Conservation (phyloP, 2,329 filamentous ascomycete species). For the Mycosphaerella sp. region DNA sequence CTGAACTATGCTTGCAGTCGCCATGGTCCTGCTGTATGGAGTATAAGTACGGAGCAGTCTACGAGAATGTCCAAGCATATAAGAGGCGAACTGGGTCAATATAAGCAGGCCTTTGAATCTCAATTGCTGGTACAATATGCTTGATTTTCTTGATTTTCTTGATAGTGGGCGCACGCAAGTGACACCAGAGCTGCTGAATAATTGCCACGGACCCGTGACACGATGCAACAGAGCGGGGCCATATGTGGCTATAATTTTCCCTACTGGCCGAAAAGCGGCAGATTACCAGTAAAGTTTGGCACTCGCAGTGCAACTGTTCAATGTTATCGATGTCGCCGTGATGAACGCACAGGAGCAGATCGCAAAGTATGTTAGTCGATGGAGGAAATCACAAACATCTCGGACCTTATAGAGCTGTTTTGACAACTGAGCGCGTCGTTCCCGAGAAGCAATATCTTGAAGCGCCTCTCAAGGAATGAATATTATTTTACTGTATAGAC, state of each 20-base stretch:
- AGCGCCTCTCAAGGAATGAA: too few species aligned
- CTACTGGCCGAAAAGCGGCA: not conserved
- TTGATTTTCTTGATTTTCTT: not conserved
- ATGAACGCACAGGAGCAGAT: too few species aligned
- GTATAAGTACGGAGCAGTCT: not conserved
- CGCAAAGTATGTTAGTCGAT: too few species aligned
- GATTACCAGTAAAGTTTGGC: too few species aligned
- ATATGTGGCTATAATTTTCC: not conserved
- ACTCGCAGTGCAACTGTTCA: too few species aligned
- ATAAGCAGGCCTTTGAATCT: not conserved
- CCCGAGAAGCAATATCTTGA: too few species aligned
- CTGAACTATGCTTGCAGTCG: conserved; percentile 44
- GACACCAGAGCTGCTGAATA: not conserved
- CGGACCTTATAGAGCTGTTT: too few species aligned
- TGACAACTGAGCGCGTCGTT: too few species aligned
- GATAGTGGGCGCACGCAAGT: too few species aligned
- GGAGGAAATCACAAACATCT: too few species aligned
- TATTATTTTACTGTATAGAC: too few species aligned
- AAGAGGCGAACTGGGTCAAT: not conserved
- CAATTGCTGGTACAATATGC: not conserved
- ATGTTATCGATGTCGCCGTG: too few species aligned
- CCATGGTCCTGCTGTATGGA: conserved; percentile 38
- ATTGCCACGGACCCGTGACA: not conserved
- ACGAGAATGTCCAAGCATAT: conserved; percentile 1
- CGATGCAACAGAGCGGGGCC: not conserved